phyloP scores from a whole-genome alignment of 2,329 filamentous ascomycete genomes.

The Grosmannia huntii region DNA sequence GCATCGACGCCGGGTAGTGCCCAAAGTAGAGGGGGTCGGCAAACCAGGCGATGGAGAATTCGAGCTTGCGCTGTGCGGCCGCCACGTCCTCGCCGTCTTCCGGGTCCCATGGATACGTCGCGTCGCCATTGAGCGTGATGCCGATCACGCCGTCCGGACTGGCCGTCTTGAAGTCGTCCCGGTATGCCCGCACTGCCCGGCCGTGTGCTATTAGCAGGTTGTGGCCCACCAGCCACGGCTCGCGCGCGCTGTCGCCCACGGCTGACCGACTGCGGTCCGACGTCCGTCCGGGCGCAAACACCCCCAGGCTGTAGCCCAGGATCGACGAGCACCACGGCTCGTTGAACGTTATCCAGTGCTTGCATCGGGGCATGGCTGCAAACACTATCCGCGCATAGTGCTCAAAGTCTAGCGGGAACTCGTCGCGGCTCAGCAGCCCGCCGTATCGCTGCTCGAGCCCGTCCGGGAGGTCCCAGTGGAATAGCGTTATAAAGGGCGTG shows the following conservation, averaged over 20 bases:
- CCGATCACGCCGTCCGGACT: constrained; percentile 57
- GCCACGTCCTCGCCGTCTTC: constrained; percentile 62
- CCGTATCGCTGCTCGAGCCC: constrained; percentile 69
- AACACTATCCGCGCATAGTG: constrained; percentile 68
- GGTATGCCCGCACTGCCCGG: constrained; percentile 67
- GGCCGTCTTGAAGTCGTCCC: constrained; percentile 61
- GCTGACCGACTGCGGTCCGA: constrained; percentile 60
- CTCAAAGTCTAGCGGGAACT: constrained; percentile 73
- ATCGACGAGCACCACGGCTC: constrained; percentile 80
- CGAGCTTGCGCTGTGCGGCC: constrained; percentile 68
- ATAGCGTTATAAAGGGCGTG: constrained; percentile 68
- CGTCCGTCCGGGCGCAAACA: constrained; percentile 71
- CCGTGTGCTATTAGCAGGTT: constrained; percentile 70
- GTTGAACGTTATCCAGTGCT: constrained; percentile 85
- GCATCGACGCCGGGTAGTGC: constrained; percentile 74
- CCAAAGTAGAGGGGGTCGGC: constrained; percentile 79
- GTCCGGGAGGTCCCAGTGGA: constrained; percentile 81
- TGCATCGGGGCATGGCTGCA: constrained; percentile 60
- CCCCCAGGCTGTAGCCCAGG: constrained; percentile 64
- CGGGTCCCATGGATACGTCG: constrained; percentile 71
- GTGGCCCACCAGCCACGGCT: constrained; percentile 76
- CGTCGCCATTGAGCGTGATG: constrained; percentile 80
- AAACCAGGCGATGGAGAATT: constrained; percentile 82
- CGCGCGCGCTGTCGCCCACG: constrained; percentile 60
- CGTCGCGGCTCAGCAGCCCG: constrained; percentile 65